Conservation (phyloP, 495 filamentous ascomycete species). For the Annulohypoxylon moriforme region DNA sequence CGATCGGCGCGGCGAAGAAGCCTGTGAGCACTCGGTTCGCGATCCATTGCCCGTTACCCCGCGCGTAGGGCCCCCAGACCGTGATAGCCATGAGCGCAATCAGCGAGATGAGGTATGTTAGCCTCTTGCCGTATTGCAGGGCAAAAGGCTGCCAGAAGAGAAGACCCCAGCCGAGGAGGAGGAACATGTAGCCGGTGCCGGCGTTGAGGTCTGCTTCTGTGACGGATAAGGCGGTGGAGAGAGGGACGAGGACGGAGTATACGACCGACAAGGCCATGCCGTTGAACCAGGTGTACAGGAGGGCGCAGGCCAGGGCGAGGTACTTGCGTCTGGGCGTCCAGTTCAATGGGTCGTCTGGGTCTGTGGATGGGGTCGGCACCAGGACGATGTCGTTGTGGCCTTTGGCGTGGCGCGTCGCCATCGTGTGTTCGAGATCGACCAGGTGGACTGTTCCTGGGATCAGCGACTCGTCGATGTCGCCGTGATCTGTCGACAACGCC, state of each 20-base stretch:
- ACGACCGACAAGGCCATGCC: slow-evolving; percentile 70
- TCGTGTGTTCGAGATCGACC: slow-evolving; percentile 60
- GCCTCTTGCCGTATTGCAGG: slow-evolving; percentile 73
- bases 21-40: slow-evolving; percentile 70
- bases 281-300: slow-evolving; percentile 68
- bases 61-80: slow-evolving; percentile 60
- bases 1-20: slow-evolving; percentile 74
- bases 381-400: slow-evolving; percentile 66
- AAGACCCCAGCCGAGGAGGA: slow-evolving; percentile 71
- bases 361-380: slow-evolving; percentile 66
- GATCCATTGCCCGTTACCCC: slow-evolving; percentile 70
- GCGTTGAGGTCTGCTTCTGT: slow-evolving; percentile 58
- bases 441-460: slow-evolving; percentile 67
- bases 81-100: slow-evolving; percentile 59
- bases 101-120: slow-evolving; percentile 69
- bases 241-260: slow-evolving; percentile 70
- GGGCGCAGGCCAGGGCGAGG: slow-evolving; percentile 61
- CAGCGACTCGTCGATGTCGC: slow-evolving; percentile 53
- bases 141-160: slow-evolving; percentile 78
- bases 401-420: slow-evolving; percentile 57
- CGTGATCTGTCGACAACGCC: slow-evolving; percentile 28
- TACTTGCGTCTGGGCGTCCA: slow-evolving; percentile 68
- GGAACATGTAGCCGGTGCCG: slow-evolving; percentile 73
- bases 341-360: slow-evolving; percentile 72
- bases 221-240: slow-evolving; percentile 66